Percentiles rank a stretch among this genome's conserved stretches.
These are phyloP conservation scores for Geranium incanum DNA, from an alignment of 441 rosid genomes.

Conservation along the genomic window DNA sequence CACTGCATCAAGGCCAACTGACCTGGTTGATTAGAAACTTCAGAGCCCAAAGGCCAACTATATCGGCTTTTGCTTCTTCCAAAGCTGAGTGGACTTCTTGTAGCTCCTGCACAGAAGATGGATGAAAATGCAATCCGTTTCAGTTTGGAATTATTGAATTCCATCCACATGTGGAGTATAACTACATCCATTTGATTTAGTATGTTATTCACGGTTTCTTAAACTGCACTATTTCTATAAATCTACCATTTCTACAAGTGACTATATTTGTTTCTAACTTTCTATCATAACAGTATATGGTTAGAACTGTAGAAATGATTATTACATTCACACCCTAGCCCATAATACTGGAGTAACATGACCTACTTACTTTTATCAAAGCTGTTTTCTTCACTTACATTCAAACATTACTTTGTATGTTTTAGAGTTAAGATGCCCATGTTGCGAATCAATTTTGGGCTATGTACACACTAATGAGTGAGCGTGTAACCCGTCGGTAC, in stretches of 20 bases:
- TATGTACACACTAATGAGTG: neutral
- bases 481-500: neutral
- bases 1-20: constrained; percentile 14
- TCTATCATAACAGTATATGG: neutral
- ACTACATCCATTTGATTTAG: neutral
- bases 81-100: constrained; percentile 84
- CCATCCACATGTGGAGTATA: neutral
- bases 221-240: neutral
- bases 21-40: constrained; percentile 73
- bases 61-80: constrained; percentile 97
- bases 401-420: neutral
- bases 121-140: neutral
- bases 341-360: neutral
- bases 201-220: neutral
- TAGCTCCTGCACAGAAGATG: constrained; percentile 53
- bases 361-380: neutral
- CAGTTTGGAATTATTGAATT: neutral
- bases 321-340: neutral
- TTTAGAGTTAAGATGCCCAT: neutral
- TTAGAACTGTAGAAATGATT: neutral
- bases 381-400: neutral
- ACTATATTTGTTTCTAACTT: neutral
- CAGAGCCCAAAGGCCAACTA: constrained; percentile 96
- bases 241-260: neutral
- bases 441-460: neutral